Evolutionary conservation across 768 basidiomycete genomes (phyloP).

Genomic region (Tylopilus subfusipes): DNA sequence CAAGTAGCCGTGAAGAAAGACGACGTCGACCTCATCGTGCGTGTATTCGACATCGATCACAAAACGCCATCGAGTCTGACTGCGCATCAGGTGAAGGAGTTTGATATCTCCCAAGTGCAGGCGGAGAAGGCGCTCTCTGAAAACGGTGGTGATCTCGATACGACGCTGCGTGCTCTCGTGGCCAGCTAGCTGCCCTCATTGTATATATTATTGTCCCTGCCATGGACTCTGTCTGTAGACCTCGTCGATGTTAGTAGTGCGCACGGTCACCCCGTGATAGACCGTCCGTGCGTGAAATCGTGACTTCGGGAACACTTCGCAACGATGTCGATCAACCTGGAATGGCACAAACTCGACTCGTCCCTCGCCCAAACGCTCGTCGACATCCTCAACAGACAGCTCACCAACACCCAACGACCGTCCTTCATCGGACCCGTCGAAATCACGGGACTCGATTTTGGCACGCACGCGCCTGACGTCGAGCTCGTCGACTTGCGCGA

Average conservation of each 20-base stretch:
- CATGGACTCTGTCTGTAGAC: not conserved
- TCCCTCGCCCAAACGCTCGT: conserved; percentile 68
- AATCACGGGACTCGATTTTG: conserved; percentile 85
- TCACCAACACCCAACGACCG: conserved; percentile 68
- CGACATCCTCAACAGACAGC: conserved; percentile 73
- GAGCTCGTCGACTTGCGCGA: conserved; percentile 91
- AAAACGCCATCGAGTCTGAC: conserved; percentile 1
- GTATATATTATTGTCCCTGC: not conserved
- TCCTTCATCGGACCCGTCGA: conserved; percentile 93
- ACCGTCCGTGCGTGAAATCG: not conserved
- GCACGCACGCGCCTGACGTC: conserved; percentile 74
- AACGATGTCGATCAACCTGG: conserved; percentile 89
- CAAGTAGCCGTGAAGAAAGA: conserved; percentile 25
- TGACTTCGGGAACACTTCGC: not conserved
- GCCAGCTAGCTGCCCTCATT: conserved; percentile 14
- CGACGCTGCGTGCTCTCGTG: conserved; percentile 26
- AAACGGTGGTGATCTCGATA: conserved; percentile 29
- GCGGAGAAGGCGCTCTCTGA: conserved; percentile 32
- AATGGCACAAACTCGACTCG: conserved; percentile 82
- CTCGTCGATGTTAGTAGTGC: not conserved
- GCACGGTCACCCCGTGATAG: too few species aligned
- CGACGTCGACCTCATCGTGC: conserved; percentile 27
- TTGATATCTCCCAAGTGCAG: conserved; percentile 26
- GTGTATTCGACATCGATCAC: conserved; percentile 4
- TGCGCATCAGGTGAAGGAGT: conserved; percentile 25